Evolutionary conservation across 2,329 filamentous ascomycete species (phyloP), one percentile per base, ranked within the genome.

Genomic region (Xylaria sp.): DNA sequence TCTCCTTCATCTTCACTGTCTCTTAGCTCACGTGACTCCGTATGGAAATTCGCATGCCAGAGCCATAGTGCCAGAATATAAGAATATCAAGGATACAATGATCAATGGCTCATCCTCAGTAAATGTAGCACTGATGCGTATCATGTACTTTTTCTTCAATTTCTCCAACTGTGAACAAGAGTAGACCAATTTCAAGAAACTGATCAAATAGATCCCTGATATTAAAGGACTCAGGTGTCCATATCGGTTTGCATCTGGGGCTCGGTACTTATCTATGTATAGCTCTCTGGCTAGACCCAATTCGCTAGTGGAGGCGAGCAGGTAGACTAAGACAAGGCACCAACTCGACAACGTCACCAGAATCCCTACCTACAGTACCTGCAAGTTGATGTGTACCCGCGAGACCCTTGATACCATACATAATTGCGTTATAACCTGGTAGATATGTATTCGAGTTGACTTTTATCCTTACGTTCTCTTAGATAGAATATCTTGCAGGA

Each of bases 321-420:
- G 44, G 34, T 23, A 54, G 13, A 23, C 51, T 48, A 50, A 48
- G 65, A 60, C 66, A 69, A 77, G 76, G 76, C 76, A 78, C 72
- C 76, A 71, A 74, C 73, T 77, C 75, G 75, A 76, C 75, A 78
- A 78, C 76, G 76, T 78, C 76, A 78, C 75, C 73, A 58, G 34
- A 69, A 61, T 63, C 50, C 58, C 51, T 68, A 48, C 25, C 41
- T 9, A 9, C 32, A 34, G 32, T 13, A 12, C n/a, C 54, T 46
- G 25, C 20, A 39, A 4, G 48, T 18, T 54, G 39, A 46, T 58
- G 20, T 46, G 34, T 62, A 41, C 37, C 25, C 25, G 55, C 23
- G 25, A 51, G 32, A 32, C 51, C 51, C 51, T 28, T 46, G 15
- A 46, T n/a, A n/a, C n/a, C n/a, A 46, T 46, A n/a, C 6, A 46